A percentile compares a stretch with the other conserved stretches of the same genome.
phyloP scores from a whole-genome alignment of 768 basidiomycete species.

The Leccinum truebloodii region DNA sequence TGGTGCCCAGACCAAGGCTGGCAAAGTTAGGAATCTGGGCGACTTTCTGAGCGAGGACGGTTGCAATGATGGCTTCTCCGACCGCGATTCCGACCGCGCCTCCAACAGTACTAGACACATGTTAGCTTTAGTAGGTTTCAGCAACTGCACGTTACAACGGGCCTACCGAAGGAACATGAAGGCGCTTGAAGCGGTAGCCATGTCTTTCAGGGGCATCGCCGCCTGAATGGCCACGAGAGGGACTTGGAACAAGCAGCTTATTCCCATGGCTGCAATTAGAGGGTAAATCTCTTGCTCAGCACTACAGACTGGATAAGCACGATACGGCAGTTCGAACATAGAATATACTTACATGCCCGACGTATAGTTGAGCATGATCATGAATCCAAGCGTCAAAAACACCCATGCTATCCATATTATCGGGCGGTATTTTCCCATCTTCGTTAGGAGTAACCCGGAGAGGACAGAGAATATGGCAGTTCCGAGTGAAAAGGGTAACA shows the following conservation, averaged over 20 bases:
- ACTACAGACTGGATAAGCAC: slow-evolving; percentile 36
- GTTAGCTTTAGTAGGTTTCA: slow-evolving; percentile 1
- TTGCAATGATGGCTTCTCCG: slow-evolving; percentile 70
- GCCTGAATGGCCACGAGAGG: slow-evolving; percentile 79
- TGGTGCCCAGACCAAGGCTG: slow-evolving; percentile 35
- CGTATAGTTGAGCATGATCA: slow-evolving; percentile 63
- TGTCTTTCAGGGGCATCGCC: slow-evolving; percentile 84
- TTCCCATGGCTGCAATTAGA: slow-evolving; percentile 63
- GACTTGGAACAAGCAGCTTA: slow-evolving; percentile 65
- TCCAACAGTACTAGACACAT: slow-evolving; percentile 55
- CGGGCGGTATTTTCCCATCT: slow-evolving; percentile 56
- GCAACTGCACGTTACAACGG: not conserved
- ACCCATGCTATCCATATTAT: slow-evolving; percentile 65
- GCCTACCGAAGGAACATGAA: slow-evolving; percentile 68
- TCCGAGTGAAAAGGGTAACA: slow-evolving; percentile 74
- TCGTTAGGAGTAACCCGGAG: slow-evolving; percentile 58
- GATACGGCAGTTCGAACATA: not conserved
- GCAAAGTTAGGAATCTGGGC: slow-evolving; percentile 33
- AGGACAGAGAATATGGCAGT: slow-evolving; percentile 51
- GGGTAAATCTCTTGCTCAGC: slow-evolving; percentile 65
- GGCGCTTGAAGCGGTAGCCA: slow-evolving; percentile 77
- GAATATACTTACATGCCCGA: slow-evolving; percentile 38
- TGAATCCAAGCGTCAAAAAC: slow-evolving; percentile 64
- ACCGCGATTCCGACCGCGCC: slow-evolving; percentile 77
- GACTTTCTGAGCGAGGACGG: slow-evolving; percentile 44